Base-by-base conservation (phyloP, 2,329 filamentous ascomycete genomes). In the Penicillium sp. region DNA sequence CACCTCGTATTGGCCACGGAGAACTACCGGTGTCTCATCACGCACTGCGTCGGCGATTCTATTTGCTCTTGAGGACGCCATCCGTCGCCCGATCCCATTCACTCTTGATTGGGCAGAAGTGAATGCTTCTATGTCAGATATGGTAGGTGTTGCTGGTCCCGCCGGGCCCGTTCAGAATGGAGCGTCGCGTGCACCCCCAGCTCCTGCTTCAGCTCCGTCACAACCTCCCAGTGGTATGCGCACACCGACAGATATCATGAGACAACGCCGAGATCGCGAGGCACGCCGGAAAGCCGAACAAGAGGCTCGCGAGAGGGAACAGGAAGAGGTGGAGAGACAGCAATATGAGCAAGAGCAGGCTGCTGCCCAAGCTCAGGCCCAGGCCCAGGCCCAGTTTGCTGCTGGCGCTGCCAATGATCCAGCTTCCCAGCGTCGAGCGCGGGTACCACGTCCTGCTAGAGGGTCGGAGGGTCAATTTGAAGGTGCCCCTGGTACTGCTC, bases 181-280 rank as follows among this genome's bases (percentile, higher is more conserved):
- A 63, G 80, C 80, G 61, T 75, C 82, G 50, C 80, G 83, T 64
- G 77, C 80, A 45, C 75, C 78, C 19, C 73, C 76, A 53, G 83
- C 81, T 21, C 80, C 82, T 14, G 80, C 83, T 19, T 81, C 83
- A n/a, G 81, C 84, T 26, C 74, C 79, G 23, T 77, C 78, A 61
- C 75, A 74, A 58, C 75, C 77, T 57, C 75, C 76, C 61, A 80
- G 75, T 58, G 87, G 89, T 26, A 90, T 97, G 59, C 86, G 89
- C 65, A 93, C 92, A 35, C 93, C 93, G 16, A 87, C 90, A 63
- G 90, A 93, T 78, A 93, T 98, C 68, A 96, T 97, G 93, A 87
- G 91, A 75, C 88, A 93, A 72, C 88, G 93, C 55, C 84, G 85
- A 54, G 90, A 90, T 63, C 85, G 93, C 61, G 91, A 96, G 74